phyloP scores from a whole-genome alignment of 2,329 filamentous ascomycete species.

The Penicillium sp. region DNA sequence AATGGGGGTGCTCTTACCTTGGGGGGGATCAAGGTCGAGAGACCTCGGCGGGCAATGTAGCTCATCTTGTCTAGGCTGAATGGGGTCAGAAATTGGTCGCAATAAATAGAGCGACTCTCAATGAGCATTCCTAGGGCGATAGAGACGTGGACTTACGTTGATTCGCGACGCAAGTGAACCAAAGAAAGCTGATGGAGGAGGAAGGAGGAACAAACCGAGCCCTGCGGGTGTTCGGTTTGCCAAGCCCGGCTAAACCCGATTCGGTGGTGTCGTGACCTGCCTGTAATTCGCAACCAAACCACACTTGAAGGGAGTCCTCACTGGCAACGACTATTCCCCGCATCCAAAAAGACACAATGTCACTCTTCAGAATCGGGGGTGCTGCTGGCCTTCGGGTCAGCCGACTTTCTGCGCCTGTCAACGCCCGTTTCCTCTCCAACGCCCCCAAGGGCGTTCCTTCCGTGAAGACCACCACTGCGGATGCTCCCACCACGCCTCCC shows the following conservation, averaged over 20 bases:
- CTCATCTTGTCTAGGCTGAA: slow-evolving; percentile 68
- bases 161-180: slow-evolving; percentile 33
- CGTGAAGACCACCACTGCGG: slow-evolving; percentile 50
- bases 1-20: slow-evolving; percentile 65
- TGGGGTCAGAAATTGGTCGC: slow-evolving; percentile 27
- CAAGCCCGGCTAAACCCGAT: slow-evolving; percentile 35
- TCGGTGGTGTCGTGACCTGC: slow-evolving; percentile 32
- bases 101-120: background rate
- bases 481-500: slow-evolving; percentile 43
- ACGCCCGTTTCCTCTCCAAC: slow-evolving; percentile 41
- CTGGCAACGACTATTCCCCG: slow-evolving; percentile 25
- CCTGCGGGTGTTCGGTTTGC: slow-evolving; percentile 40
- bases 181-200: slow-evolving; percentile 34
- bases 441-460: slow-evolving; percentile 50
- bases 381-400: slow-evolving; percentile 35
- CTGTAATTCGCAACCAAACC: slow-evolving; percentile 33
- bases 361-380: slow-evolving; percentile 59
- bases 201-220: slow-evolving; percentile 29
- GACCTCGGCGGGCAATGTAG: slow-evolving; percentile 83
- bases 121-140: background rate
- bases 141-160: slow-evolving; percentile 29
- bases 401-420: slow-evolving; percentile 31
- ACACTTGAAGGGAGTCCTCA: slow-evolving; percentile 31
- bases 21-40: slow-evolving; percentile 97
- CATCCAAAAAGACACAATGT: slow-evolving; percentile 52